Conservation (phyloP, 2,329 filamentous ascomycete species). For the Diaporthe humulicola region DNA sequence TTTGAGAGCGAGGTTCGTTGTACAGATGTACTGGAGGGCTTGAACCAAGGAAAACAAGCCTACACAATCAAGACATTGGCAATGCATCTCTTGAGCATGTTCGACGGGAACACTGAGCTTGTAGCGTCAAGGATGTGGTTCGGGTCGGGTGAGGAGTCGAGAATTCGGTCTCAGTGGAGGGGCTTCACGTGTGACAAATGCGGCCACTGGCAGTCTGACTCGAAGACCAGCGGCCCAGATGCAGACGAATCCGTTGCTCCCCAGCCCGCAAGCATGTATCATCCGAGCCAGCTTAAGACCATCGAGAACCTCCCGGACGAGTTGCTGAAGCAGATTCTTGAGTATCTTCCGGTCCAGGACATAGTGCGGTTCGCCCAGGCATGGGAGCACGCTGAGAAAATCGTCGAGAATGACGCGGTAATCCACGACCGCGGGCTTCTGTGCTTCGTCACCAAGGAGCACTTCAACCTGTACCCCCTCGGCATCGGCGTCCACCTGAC, state of each 20-base stretch:
- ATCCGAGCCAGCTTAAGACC: neutral
- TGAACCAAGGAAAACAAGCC: neutral
- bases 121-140: neutral
- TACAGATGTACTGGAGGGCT: neutral
- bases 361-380: neutral
- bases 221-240: neutral
- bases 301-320: neutral
- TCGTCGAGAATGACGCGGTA: neutral
- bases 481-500: neutral
- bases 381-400: neutral
- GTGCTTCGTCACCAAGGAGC: constrained; percentile 11
- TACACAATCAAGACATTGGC: neutral
- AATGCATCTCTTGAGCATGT: neutral
- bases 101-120: neutral
- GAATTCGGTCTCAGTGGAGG: neutral
- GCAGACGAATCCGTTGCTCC: neutral
- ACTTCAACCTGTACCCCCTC: neutral
- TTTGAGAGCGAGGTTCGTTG: neutral
- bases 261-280: too few species aligned
- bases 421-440: neutral
- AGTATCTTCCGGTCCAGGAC: neutral
- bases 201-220: neutral
- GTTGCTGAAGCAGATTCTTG: neutral
- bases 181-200: neutral
- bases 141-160: too few species aligned